Evolutionary conservation across 148 eudicot genomes (phyloP).

Genomic region (Fallopia convolvulus): DNA sequence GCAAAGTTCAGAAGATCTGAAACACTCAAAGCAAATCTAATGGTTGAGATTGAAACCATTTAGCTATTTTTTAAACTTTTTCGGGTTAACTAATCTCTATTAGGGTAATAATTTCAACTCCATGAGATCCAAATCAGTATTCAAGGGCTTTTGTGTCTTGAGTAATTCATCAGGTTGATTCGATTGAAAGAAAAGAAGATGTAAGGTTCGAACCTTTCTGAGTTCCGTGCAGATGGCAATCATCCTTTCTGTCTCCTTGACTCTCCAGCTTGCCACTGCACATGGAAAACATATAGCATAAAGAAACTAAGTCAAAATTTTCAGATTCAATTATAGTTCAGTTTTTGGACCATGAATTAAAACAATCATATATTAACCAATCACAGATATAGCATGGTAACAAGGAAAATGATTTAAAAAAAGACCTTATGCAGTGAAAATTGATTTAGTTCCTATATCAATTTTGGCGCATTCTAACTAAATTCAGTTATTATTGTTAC

Average conservation of each 20-base stretch:
- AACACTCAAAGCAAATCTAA: too few species aligned
- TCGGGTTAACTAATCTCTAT: too few species aligned
- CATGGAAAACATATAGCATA: conserved; percentile 8
- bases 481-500: too few species aligned
- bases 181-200: background rate
- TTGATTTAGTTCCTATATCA: too few species aligned
- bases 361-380: background rate
- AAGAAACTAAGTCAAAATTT: background rate
- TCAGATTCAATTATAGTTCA: background rate
- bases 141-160: background rate
- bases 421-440: background rate
- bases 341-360: background rate
- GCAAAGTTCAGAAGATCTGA: too few species aligned
- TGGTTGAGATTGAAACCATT: too few species aligned
- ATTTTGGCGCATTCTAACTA: too few species aligned
- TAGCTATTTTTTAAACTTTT: too few species aligned
- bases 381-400: background rate
- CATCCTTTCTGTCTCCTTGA: conserved; percentile 98
- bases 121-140: background rate
- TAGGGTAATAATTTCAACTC: too few species aligned
- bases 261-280: conserved; percentile 99
- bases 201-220: conserved; percentile 56
- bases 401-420: background rate
- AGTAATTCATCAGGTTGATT: background rate
- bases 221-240: conserved; percentile 99